Conservation (phyloP, 2,329 filamentous ascomycete genomes). For the Davidsoniella eucalypti region DNA sequence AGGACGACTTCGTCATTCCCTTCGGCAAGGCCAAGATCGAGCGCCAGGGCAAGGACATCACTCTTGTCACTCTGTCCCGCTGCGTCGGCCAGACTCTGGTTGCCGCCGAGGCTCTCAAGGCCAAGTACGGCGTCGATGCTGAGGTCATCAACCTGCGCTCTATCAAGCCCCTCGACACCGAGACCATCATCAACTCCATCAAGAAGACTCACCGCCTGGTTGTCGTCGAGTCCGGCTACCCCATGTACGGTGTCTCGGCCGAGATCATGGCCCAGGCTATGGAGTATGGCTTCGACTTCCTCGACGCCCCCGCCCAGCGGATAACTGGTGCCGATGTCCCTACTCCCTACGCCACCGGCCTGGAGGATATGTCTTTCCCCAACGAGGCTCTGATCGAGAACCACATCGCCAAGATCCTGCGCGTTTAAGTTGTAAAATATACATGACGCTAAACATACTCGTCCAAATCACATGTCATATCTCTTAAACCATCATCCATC, state of each 20-base stretch:
- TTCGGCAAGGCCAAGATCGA: conserved; percentile 99
- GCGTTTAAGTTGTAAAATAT: conserved; percentile 36
- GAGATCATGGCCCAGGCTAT: conserved; percentile 90
- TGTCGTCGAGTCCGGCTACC: conserved; percentile 89
- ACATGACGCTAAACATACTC: not conserved
- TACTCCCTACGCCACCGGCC: conserved; percentile 80
- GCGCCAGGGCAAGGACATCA: conserved; percentile 86
- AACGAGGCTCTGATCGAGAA: conserved; percentile 74
- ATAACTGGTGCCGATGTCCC: conserved; percentile 95
- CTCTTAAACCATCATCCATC: not conserved
- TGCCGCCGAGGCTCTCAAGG: conserved; percentile 81
- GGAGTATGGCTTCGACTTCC: conserved; percentile 98
- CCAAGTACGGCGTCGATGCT: conserved; percentile 87
- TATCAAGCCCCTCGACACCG: conserved; percentile 89
- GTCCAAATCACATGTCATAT: not conserved
- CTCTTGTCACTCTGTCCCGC: conserved; percentile 85
- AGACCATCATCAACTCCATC: conserved; percentile 87
- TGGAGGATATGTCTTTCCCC: conserved; percentile 94
- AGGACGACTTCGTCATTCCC: conserved; percentile 89
- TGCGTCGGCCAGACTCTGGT: conserved; percentile 83
- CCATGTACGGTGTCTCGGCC: conserved; percentile 78
- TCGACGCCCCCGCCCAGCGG: conserved; percentile 82
- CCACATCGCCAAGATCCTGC: conserved; percentile 78
- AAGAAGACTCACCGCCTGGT: conserved; percentile 96
- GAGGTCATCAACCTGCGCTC: conserved; percentile 98